Conservation (phyloP, 2,329 filamentous ascomycete species). For the Colletotrichum somersetense region DNA sequence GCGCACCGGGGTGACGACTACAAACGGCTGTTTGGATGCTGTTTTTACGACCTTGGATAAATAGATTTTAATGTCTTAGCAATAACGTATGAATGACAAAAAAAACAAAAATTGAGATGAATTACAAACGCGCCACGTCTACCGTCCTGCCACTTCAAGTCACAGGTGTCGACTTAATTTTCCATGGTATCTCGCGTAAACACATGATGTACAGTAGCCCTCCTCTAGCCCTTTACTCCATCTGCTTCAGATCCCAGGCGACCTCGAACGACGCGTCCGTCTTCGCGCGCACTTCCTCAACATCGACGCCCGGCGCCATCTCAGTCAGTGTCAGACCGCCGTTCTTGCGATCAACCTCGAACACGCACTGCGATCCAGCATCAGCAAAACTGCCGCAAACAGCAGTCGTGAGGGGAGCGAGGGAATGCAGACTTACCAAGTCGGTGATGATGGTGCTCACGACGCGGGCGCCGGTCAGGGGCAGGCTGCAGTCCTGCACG, state of each 20-base stretch:
- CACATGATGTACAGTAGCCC: background rate
- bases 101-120: too few species aligned
- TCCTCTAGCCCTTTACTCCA: slow-evolving; percentile 50
- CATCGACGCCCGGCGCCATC: slow-evolving; percentile 74
- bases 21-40: background rate
- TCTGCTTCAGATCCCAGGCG: slow-evolving; percentile 66
- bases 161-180: slow-evolving; percentile 1
- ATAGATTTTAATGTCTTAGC: slow-evolving; percentile 31
- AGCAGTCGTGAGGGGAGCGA: background rate
- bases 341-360: slow-evolving; percentile 73
- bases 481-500: slow-evolving; percentile 72
- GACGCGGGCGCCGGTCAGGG: slow-evolving; percentile 74
- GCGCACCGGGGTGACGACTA: slow-evolving; percentile 22
- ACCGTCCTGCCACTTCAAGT: background rate
- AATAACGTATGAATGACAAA: background rate
- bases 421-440: slow-evolving; percentile 64
- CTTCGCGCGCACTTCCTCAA: slow-evolving; percentile 77
- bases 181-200: slow-evolving; percentile 29
- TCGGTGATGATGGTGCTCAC: slow-evolving; percentile 82
- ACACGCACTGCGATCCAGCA: slow-evolving; percentile 67
- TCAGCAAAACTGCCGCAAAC: background rate
- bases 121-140: background rate
- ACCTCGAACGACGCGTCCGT: slow-evolving; percentile 77
- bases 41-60: slow-evolving; percentile 1
- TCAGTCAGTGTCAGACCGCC: slow-evolving; percentile 77